Conservation (phyloP, 2,329 filamentous ascomycete genomes). For the Arachnomyces sp. region DNA sequence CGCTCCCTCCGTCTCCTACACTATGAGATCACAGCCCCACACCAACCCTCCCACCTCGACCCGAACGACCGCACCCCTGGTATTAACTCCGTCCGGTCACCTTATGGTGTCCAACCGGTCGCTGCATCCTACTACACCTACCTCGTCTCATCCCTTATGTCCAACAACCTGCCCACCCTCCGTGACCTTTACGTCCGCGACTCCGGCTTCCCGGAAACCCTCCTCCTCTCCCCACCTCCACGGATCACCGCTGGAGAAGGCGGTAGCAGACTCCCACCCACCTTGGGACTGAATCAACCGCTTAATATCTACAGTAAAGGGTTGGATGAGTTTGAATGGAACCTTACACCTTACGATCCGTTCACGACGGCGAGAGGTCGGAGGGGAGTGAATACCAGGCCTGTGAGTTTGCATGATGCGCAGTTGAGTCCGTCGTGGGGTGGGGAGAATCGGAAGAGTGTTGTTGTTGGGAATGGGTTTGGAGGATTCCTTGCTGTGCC, state of each 20-base stretch:
- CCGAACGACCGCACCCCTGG: no score
- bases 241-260: conserved; percentile 41
- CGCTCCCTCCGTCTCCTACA: conserved; percentile 63
- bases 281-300: conserved; percentile 44
- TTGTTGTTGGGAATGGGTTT: conserved; percentile 61
- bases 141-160: conserved; percentile 72
- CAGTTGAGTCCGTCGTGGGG: conserved; percentile 51
- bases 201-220: conserved; percentile 69
- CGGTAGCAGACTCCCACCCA: conserved; percentile 17
- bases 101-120: conserved; percentile 48
- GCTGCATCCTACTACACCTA: conserved; percentile 70
- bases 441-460: conserved; percentile 51
- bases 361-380: conserved; percentile 20
- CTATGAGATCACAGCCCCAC: conserved; percentile 65
- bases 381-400: conserved; percentile 33
- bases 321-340: conserved; percentile 61
- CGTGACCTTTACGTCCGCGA: conserved; percentile 79
- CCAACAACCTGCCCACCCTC: conserved; percentile 65
- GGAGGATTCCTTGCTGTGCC: conserved; percentile 61
- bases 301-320: conserved; percentile 60
- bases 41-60: conserved; percentile 40
- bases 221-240: conserved; percentile 63
- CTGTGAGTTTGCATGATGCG: conserved; percentile 40
- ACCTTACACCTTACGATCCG: conserved; percentile 55
- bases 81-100: conserved; percentile 37